Base-by-base conservation (phyloP, 2,329 filamentous ascomycete species). In the Ceratocystis albifundus region DNA sequence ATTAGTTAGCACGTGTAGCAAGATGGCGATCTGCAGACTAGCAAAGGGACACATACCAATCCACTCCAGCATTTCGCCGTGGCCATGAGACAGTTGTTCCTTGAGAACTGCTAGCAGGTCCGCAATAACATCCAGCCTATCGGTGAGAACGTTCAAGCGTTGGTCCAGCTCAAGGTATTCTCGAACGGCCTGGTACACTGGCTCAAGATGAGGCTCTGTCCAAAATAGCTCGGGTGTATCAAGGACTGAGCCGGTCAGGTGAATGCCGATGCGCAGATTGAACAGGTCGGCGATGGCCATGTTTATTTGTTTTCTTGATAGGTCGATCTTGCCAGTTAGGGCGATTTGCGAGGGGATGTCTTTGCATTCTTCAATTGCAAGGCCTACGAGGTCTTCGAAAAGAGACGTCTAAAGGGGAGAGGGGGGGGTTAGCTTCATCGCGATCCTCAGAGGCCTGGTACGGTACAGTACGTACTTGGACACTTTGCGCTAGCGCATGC, bases 251-350 rank as follows among this genome's bases (percentile, higher is more conserved):
- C 94, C 94, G 75, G 97, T 96, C 63, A 99, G 82, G 77, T 99
- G 95, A 73, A 99, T 97, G 75, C 94, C 96, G 78, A 99, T 97
- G 68, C 94, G 86, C 41, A 99, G 80, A 73, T 99, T 97, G 76
- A 99, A 99, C 65, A 99, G 84, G 78, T 99, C 92, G 74, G 94
- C 94, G 69, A 99, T 96, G 77, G 97, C 92, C 92, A 97, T 97
- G 80, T 97, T 97, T 80, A 99, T 96, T 74, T 97, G 86, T 68
- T 86, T 85, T 55, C 93, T 86, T 67, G 87, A 90, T 67, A 99
- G 84, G 66, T 89, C 87, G 73, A 99, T 94, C 73, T 92, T 94
- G 69, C 94, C 94, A 0, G 93, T 96, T 70, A 89, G 79, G 2
- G 94, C 93, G 71, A 99, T 96, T 75, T 96, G 89, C 7, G 89